A percentile compares a stretch with the other conserved stretches of the same genome.
Conservation (phyloP, 768 basidiomycete genomes). For the Boletellus emodensis region DNA sequence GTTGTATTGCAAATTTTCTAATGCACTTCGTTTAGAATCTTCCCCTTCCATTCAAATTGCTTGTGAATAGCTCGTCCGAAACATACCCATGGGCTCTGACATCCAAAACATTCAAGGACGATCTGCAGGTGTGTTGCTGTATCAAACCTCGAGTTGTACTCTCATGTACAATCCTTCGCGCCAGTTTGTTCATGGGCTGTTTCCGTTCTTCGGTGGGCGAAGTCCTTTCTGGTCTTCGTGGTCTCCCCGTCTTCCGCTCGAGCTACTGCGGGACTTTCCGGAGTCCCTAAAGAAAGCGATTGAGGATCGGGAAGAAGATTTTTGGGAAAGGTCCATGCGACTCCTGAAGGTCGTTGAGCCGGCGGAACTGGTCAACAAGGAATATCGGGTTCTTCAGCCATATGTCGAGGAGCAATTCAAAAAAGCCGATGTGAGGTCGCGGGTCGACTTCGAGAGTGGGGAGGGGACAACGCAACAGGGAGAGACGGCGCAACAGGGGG, state of each 20-base stretch:
- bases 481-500: no score
- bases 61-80: not conserved
- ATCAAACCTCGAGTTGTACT: not conserved
- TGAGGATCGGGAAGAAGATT: not conserved
- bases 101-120: not conserved
- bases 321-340: not conserved
- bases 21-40: not conserved
- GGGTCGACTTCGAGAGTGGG: no score
- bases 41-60: constrained; percentile 4
- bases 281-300: not conserved
- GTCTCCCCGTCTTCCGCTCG: constrained; percentile 11
- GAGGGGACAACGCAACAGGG: no score
- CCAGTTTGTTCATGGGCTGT: constrained; percentile 11
- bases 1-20: not conserved
- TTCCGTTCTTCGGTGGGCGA: constrained; percentile 18
- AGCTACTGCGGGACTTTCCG: constrained; percentile 14
- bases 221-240: constrained; percentile 17
- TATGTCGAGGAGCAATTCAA: constrained; percentile 1
- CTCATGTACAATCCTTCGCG: not conserved
- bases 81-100: constrained; percentile 5
- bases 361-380: not conserved
- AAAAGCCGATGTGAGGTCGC: not conserved
- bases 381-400: constrained; percentile 3
- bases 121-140: not conserved
- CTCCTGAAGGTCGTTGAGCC: constrained; percentile 1